Percentiles rank a stretch among this genome's conserved stretches.
phyloP scores from a whole-genome alignment of 2,329 filamentous ascomycete species.

The Aschersonia sp. region DNA sequence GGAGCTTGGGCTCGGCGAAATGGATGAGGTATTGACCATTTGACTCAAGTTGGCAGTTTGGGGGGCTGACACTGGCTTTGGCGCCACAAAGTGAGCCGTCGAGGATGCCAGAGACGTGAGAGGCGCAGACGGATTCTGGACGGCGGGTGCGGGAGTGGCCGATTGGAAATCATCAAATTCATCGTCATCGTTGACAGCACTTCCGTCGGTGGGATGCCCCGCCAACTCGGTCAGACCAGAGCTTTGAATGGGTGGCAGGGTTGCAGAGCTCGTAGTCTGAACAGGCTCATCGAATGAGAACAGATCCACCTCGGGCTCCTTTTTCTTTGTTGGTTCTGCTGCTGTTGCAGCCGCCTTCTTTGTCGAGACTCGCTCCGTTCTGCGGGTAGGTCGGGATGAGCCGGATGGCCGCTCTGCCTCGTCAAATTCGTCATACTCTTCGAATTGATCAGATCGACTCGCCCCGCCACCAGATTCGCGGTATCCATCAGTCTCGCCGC shows the following conservation, averaged over 20 bases:
- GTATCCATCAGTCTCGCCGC: constrained; percentile 55
- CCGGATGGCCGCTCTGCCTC: constrained; percentile 43
- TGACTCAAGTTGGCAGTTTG: constrained; percentile 69
- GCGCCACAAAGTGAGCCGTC: constrained; percentile 59
- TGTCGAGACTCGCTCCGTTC: constrained; percentile 15
- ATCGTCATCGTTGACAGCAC: constrained; percentile 50
- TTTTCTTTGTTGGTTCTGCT: constrained; percentile 55
- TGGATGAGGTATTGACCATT: constrained; percentile 66
- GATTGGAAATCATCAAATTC: constrained; percentile 98
- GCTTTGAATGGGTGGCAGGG: constrained; percentile 29
- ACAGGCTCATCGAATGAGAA: constrained; percentile 80
- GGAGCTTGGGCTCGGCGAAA: constrained; percentile 55
- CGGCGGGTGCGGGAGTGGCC: constrained; percentile 47
- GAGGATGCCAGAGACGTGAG: constrained; percentile 37
- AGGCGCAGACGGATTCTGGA: constrained; percentile 31
- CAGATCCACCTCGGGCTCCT: constrained; percentile 80
- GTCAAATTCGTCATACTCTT: constrained; percentile 95
- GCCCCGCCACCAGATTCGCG: constrained; percentile 93
- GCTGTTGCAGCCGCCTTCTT: constrained; percentile 32
- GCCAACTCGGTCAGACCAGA: constrained; percentile 28
- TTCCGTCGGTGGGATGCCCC: constrained; percentile 9
- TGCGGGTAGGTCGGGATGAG: constrained; percentile 28
- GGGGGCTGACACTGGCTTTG: constrained; percentile 71
- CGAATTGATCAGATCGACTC: constrained; percentile 64
- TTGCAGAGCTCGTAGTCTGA: constrained; percentile 23